Evolutionary conservation across 2,329 filamentous ascomycete genomes (phyloP).

Genomic region (Colletotrichum trifolii): DNA sequence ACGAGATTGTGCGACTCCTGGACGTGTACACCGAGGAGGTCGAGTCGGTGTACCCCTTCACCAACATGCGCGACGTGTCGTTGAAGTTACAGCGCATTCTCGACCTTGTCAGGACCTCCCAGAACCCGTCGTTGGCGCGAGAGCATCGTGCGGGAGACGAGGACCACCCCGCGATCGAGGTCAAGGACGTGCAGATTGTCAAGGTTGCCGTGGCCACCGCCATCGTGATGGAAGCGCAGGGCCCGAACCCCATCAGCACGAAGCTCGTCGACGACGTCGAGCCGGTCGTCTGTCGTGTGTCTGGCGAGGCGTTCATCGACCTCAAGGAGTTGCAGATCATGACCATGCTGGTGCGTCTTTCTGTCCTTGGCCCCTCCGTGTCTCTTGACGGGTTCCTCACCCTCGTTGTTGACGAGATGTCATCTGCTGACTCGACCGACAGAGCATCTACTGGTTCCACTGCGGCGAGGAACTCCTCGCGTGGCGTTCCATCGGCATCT

Average conservation of each 20-base stretch:
- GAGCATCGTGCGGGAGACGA: conserved; percentile 1
- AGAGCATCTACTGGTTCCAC: conserved; percentile 57
- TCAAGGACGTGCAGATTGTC: conserved; percentile 47
- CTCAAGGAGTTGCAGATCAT: conserved; percentile 49
- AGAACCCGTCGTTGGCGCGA: neutral
- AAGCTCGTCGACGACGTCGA: conserved; percentile 46
- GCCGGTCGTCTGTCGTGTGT: conserved; percentile 42
- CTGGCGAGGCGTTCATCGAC: conserved; percentile 41
- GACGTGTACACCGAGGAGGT: conserved; percentile 53
- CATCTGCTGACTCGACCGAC: neutral
- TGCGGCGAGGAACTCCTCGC: conserved; percentile 61
- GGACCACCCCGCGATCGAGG: conserved; percentile 12
- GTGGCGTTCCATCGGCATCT: conserved; percentile 59
- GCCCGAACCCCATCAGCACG: conserved; percentile 43
- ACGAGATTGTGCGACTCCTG: conserved; percentile 47
- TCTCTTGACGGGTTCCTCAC: too few relatives aligned
- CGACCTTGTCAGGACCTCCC: conserved; percentile 36
- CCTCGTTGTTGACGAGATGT: too few relatives aligned
- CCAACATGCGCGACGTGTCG: conserved; percentile 44
- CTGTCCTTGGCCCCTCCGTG: too few relatives aligned
- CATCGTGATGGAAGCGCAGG: conserved; percentile 46
- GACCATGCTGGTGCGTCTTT: conserved; percentile 43
- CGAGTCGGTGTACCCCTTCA: conserved; percentile 50
- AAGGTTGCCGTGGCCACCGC: conserved; percentile 48
- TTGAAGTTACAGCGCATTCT: conserved; percentile 43